Conservation (phyloP, 495 filamentous ascomycete genomes). For the Jackrogersella multiformis region DNA sequence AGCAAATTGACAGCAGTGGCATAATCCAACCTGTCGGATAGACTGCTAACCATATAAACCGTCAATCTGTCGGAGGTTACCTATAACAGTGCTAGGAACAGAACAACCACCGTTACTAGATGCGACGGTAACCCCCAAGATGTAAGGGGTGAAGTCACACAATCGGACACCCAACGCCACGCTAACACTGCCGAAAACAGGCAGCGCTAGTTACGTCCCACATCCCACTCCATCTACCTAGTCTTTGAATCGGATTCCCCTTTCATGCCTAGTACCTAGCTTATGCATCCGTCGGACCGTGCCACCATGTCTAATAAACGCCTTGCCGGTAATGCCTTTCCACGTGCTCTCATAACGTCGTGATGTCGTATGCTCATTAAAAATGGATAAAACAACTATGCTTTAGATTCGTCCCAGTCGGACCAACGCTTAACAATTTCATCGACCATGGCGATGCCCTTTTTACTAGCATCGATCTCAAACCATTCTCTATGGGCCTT, state of each 20-base stretch:
- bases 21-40: slow-evolving; percentile 24
- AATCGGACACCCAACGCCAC: slow-evolving; percentile 3
- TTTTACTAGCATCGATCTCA: slow-evolving; percentile 78
- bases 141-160: slow-evolving; percentile 20
- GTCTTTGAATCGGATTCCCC: slow-evolving; percentile 5
- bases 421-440: slow-evolving; percentile 88
- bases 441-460: slow-evolving; percentile 79
- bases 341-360: slow-evolving; percentile 16
- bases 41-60: neutral
- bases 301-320: slow-evolving; percentile 18
- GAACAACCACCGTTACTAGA: slow-evolving; percentile 9
- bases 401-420: slow-evolving; percentile 68
- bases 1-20: slow-evolving; percentile 14
- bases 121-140: slow-evolving; percentile 10
- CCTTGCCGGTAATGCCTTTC: slow-evolving; percentile 6
- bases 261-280: slow-evolving; percentile 9
- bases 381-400: neutral
- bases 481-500: slow-evolving; percentile 97
- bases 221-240: neutral
- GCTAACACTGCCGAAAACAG: slow-evolving; percentile 20
- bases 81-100: neutral
- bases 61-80: neutral
- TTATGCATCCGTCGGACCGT: slow-evolving; percentile 17
- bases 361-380: slow-evolving; percentile 6
- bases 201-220: slow-evolving; percentile 9